These are phyloP conservation scores for Gonapodya sp. DNA, from an alignment of 192 early-diverging fungal species.

Conservation along the genomic window DNA sequence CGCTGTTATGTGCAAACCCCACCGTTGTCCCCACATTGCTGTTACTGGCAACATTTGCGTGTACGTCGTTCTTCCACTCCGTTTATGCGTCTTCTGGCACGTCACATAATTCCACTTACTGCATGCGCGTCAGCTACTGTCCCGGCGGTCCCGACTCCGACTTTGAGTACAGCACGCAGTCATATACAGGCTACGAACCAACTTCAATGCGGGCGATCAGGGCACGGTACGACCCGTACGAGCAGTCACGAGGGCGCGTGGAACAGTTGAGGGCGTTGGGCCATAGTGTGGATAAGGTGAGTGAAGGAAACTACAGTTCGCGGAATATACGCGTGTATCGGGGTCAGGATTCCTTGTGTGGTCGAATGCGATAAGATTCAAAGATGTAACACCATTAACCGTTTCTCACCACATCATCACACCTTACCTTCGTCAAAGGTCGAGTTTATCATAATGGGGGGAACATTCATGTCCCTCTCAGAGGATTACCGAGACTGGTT, in stretches of 20 bases:
- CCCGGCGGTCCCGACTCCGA: constrained; percentile 98
- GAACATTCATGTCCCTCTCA: constrained; percentile 94
- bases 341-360: too few relatives aligned
- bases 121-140: constrained; percentile 53
- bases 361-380: constrained; percentile 2
- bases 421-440: constrained; percentile 25
- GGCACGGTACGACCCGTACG: constrained; percentile 94
- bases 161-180: constrained; percentile 99
- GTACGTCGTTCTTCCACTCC: constrained; percentile 27
- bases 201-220: constrained; percentile 98
- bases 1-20: constrained; percentile 95
- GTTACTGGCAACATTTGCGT: constrained; percentile 99
- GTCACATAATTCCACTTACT: not conserved
- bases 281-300: constrained; percentile 89
- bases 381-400: too few relatives aligned
- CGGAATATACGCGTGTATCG: too few relatives aligned
- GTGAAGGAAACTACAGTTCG: not conserved
- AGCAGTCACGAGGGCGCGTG: constrained; percentile 86
- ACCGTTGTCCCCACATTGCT: constrained; percentile 96
- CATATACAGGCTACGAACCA: constrained; percentile 99
- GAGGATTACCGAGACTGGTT: constrained; percentile 98
- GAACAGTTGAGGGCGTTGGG: constrained; percentile 90
- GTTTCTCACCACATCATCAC: not conserved
- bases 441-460: constrained; percentile 99
- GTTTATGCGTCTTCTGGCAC: not conserved